Evolutionary conservation across 2,329 filamentous ascomycete genomes (phyloP), one percentile per base, ranked within the genome.

Genomic region (Pestalotiopsis sp.): DNA sequence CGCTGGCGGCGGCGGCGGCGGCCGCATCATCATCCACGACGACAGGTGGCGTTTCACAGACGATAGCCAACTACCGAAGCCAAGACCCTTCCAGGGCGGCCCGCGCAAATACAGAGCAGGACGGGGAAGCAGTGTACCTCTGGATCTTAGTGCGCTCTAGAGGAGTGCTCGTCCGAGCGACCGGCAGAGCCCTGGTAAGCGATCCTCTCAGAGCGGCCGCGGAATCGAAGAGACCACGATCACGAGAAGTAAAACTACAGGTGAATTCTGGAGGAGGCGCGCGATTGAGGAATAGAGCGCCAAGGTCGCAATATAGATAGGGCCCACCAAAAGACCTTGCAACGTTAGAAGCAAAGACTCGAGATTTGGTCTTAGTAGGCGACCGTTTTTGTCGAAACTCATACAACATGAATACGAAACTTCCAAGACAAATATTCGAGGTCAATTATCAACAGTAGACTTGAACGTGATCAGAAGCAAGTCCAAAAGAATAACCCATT

Each of bases 41-140:
- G 80, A 86, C 66, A 87, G 95, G 73, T 99, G 94, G 90, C 92
- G 91, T 72, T 99, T 98, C 77, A 92, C 95, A 74, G 89, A 91
- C 61, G 95, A 98, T 75, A 88, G 86, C 45, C 86, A 93, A 73
- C 86, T 98, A 61, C 95, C 96, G 0, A 95, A 94, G 74, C 95
- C 95, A 25, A 87, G 95, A 75, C 90, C 92, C 1, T 98, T 97
- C 77, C 82, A 85, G 1, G 92, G 92, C n/a, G 90, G 89, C 3
- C 82, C 87, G 23, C 94, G 92, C 78, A 90, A 89, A 78, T 99
- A 98, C 80, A 87, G 95, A 71, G 96, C 96, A 45, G 96, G 96
- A 9, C 89, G 95, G 77, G 95, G 94, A 40, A 98, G 94, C 82
- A 98, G 93, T 83, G 95, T 98, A 73, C 96, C 96, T 38, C 83